These are phyloP conservation scores for Umbilicaria muhlenbergii DNA, from an alignment of 495 filamentous ascomycete species.

Conservation along the genomic window DNA sequence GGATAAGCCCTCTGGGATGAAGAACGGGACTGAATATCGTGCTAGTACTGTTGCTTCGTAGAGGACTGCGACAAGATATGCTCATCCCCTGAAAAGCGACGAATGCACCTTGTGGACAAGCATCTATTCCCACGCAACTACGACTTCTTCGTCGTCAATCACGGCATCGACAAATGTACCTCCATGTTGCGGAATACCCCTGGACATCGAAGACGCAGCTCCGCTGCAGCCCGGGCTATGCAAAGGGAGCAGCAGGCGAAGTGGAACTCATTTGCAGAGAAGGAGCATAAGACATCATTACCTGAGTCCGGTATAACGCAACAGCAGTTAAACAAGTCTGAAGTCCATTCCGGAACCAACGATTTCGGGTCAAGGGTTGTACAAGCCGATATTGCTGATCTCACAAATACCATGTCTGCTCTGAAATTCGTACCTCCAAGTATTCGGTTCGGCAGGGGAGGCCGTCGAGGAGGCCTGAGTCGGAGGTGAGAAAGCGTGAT, in stretches of 20 bases:
- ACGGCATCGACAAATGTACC: slow-evolving; percentile 70
- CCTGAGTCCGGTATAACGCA: not conserved
- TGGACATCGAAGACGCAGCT: slow-evolving; percentile 33
- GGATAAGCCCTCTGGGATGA: not conserved
- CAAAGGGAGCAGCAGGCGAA: slow-evolving; percentile 2
- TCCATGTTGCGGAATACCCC: slow-evolving; percentile 50
- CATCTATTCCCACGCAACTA: slow-evolving; percentile 85
- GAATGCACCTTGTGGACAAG: slow-evolving; percentile 82
- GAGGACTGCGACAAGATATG: slow-evolving; percentile 79
- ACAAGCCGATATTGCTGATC: slow-evolving; percentile 43
- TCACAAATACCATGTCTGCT: slow-evolving; percentile 68
- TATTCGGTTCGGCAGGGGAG: slow-evolving; percentile 52
- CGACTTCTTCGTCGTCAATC: slow-evolving; percentile 76
- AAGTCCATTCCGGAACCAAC: slow-evolving; percentile 1
- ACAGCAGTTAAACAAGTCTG: not conserved
- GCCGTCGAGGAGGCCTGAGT: slow-evolving; percentile 26
- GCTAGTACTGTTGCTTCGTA: slow-evolving; percentile 78
- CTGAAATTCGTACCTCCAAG: slow-evolving; percentile 70
- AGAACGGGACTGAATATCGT: not conserved
- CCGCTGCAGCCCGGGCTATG: slow-evolving; percentile 17
- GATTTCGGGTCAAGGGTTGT: not conserved
- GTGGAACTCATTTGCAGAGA: not conserved
- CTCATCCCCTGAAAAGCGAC: slow-evolving; percentile 64
- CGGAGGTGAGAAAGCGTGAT: not conserved
- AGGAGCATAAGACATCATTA: not conserved